Base-by-base conservation (phyloP, 129 eudicot genomes). In the Lonicera japonica region DNA sequence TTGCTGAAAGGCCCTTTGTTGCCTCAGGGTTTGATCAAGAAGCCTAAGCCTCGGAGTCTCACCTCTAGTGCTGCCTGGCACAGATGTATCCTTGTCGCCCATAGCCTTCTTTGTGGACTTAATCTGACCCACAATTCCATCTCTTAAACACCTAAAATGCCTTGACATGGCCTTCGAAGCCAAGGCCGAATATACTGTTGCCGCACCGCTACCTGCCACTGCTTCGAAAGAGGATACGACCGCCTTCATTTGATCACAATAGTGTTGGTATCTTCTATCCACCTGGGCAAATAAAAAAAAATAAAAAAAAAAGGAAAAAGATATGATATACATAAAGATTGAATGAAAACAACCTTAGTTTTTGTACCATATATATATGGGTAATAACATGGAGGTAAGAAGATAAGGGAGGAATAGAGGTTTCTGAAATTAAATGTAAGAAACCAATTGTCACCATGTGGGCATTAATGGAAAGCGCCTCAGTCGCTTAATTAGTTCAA, bases 141-240 rank as follows among this genome's bases (percentile, higher is more conserved):
- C 99, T 77, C 87, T 88, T 46, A 88, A 60, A 71, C 94, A 74
- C 70, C 95, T 74, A 58, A 94, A 94, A 72, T 94, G 99, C 65
- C 95, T 81, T 50, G 99, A 94, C 99, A 94, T 94, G 69, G 99
- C 96, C 83, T 80, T 85, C 9, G 96, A 94, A 47, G 99, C 99
- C 48, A 88, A 75, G 68, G 92, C 75, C 18, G 99, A 82, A 65
- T 94, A 94, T 21, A 79, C 87, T 21, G 70, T 68, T 6, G 99
- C 96, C 1, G 95, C 86, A 47, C 89, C 92, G 18, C 72, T 70
- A 46, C 99, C 95, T 18, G 99, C 87, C 64, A 88, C 95, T 16
- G 86, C 81, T 63, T 94, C 99, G 61, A 94, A 88, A 5, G 99
- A 85, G 40, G 83, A 65, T 22, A 83, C 86, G 56, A 94, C 96